Evolutionary conservation across 768 basidiomycete genomes (phyloP).

Genomic region (Collybia sordida): DNA sequence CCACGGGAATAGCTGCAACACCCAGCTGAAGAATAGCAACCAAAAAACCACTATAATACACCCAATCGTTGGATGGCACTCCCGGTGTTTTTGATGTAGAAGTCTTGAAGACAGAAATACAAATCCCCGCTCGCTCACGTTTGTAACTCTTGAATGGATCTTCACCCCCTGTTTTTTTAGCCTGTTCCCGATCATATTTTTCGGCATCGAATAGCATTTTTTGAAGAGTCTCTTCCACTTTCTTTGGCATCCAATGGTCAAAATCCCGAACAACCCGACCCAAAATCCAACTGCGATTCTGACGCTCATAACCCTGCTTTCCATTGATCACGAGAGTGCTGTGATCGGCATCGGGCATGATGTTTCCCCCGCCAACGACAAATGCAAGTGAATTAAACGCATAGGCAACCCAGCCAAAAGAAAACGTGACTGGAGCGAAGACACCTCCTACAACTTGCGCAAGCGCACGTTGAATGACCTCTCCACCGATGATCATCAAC

Average conservation of each 20-base stretch:
- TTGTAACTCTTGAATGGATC: too few species aligned
- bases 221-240: constrained; percentile 12
- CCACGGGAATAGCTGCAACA: constrained; percentile 26
- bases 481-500: constrained; percentile 29
- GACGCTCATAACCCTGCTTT: constrained; percentile 20
- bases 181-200: not conserved
- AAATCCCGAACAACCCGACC: constrained; percentile 27
- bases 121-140: not conserved
- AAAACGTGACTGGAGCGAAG: constrained; percentile 28
- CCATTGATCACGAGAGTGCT: constrained; percentile 16
- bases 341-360: constrained; percentile 24
- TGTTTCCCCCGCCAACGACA: constrained; percentile 19
- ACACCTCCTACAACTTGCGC: constrained; percentile 20
- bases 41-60: constrained; percentile 21
- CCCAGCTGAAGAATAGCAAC: constrained; percentile 24
- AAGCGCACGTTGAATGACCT: constrained; percentile 27
- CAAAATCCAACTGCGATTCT: constrained; percentile 25
- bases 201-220: constrained; percentile 18
- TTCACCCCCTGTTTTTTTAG: too few species aligned
- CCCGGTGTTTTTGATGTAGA: constrained; percentile 8
- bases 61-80: constrained; percentile 24
- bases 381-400: constrained; percentile 22
- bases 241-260: constrained; percentile 4
- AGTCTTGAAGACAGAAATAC: not conserved
- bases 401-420: constrained; percentile 33